Percentiles rank a stretch among this genome's conserved stretches.
phyloP scores from a whole-genome alignment of 345 rosid species.

The Citrus unshiu region DNA sequence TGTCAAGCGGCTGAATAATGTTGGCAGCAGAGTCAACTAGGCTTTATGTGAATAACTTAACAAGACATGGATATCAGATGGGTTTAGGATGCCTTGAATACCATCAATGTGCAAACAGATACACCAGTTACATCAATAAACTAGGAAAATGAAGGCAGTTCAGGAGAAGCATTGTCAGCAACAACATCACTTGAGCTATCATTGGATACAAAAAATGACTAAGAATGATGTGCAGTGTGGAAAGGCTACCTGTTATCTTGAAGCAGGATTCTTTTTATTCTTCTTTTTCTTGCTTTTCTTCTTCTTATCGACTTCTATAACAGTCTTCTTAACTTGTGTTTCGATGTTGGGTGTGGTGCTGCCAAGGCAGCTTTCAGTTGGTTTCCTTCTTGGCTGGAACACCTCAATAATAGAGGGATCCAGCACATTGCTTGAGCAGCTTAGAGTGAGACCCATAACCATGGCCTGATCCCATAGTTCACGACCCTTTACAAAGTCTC shows the following conservation, averaged over 20 bases:
- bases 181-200: neutral
- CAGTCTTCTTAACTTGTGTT: conserved; percentile 20
- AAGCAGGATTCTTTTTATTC: conserved; percentile 11
- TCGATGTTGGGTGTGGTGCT: conserved; percentile 25
- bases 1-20: neutral
- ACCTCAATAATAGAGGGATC: conserved; percentile 59
- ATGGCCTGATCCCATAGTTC: conserved; percentile 77
- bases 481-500: conserved; percentile 67
- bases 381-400: conserved; percentile 52
- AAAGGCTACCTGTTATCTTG: neutral
- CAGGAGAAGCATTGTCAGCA: neutral
- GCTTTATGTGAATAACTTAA: neutral
- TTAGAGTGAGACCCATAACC: conserved; percentile 34
- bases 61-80: neutral
- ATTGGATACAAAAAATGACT: neutral
- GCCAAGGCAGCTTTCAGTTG: conserved; percentile 32
- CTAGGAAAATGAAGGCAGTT: neutral
- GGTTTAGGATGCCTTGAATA: neutral
- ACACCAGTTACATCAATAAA: neutral
- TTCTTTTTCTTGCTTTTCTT: conserved; percentile 17
- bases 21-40: neutral
- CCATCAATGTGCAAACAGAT: neutral
- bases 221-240: neutral
- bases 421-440: conserved; percentile 45
- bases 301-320: conserved; percentile 19